A percentile compares a stretch with the other conserved stretches of the same genome.
These are phyloP conservation scores for Aspergillus quadrilineatus DNA, from an alignment of 2,329 filamentous ascomycete genomes.

Conservation along the genomic window DNA sequence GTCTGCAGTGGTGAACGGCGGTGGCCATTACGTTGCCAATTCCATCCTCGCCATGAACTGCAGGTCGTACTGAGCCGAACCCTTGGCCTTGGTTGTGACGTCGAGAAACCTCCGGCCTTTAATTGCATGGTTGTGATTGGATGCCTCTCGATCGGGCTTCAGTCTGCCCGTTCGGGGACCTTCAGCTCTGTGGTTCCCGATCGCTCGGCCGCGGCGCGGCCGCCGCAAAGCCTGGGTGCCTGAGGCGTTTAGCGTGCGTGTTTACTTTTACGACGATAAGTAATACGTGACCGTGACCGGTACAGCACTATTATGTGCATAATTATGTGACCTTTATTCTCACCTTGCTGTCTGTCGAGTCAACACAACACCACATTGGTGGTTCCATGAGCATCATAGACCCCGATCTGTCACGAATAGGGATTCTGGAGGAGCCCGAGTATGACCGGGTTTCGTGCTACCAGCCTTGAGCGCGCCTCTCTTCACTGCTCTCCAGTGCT, in stretches of 20 bases:
- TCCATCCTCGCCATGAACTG: background rate
- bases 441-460: background rate
- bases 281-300: background rate
- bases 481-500: background rate
- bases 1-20: background rate
- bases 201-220: conserved; percentile 5
- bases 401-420: background rate
- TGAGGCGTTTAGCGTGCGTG: background rate
- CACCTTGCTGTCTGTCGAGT: background rate
- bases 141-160: conserved; percentile 20
- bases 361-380: background rate
- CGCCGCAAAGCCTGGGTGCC: background rate
- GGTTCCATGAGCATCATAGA: background rate
- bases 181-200: conserved; percentile 20
- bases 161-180: conserved; percentile 22
- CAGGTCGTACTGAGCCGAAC: background rate
- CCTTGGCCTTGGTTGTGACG: conserved; percentile 7
- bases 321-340: background rate
- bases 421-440: background rate
- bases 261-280: background rate
- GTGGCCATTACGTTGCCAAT: background rate
- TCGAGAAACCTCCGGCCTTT: conserved; percentile 7
- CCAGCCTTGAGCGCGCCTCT: background rate
- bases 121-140: conserved; percentile 10
- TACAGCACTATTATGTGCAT: background rate